Evolutionary conservation across 2,329 filamentous ascomycete species (phyloP).

Genomic region (Bipolaris sorokiniana): DNA sequence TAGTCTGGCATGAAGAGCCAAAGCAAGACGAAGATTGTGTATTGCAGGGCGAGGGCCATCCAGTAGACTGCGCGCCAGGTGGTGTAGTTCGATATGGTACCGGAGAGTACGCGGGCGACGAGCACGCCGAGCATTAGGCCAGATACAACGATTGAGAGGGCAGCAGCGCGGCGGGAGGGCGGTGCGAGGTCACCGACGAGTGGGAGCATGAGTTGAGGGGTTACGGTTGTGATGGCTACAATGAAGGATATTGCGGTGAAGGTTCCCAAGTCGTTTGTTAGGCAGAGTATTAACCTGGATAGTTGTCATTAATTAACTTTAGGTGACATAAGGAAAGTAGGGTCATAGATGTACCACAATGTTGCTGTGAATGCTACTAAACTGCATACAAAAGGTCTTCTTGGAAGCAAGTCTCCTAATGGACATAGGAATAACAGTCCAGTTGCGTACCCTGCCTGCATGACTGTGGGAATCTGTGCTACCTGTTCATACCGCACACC

Average conservation of each 20-base stretch:
- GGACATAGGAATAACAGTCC: slow-evolving; percentile 78
- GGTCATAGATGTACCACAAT: slow-evolving; percentile 60
- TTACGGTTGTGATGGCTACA: slow-evolving; percentile 78
- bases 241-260: slow-evolving; percentile 77
- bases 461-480: slow-evolving; percentile 72
- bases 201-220: slow-evolving; percentile 76
- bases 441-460: slow-evolving; percentile 79
- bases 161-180: slow-evolving; percentile 68
- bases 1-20: slow-evolving; percentile 83
- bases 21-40: slow-evolving; percentile 67
- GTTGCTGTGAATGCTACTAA: slow-evolving; percentile 72
- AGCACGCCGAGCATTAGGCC: slow-evolving; percentile 78
- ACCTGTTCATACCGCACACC: slow-evolving; percentile 71
- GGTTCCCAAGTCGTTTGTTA: slow-evolving; percentile 67
- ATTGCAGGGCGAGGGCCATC: slow-evolving; percentile 75
- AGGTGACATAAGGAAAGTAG: not conserved
- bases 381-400: slow-evolving; percentile 71
- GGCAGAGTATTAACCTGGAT: slow-evolving; percentile 66
- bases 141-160: slow-evolving; percentile 75
- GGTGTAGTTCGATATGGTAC: slow-evolving; percentile 74
- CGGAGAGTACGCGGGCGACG: slow-evolving; percentile 75
- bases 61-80: slow-evolving; percentile 81
- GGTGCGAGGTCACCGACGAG: slow-evolving; percentile 80
- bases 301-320: not conserved
- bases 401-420: slow-evolving; percentile 70